phyloP scores from a whole-genome alignment of 257 asterid species.

The Lantana camara region DNA sequence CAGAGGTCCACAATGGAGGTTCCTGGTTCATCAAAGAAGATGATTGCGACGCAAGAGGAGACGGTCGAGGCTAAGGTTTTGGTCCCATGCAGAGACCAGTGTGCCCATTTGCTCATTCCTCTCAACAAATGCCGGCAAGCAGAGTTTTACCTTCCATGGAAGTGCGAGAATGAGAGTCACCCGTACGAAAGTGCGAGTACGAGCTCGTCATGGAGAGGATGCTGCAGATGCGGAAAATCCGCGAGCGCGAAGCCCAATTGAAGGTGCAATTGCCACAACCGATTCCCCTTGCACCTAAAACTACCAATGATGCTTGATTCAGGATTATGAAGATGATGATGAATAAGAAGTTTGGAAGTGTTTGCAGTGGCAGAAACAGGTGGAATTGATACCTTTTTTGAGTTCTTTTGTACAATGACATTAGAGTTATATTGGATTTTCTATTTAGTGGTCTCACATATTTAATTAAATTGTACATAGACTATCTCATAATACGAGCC shows the following conservation, averaged over 20 bases:
- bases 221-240: constrained; percentile 99
- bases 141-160: constrained; percentile 91
- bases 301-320: constrained; percentile 76
- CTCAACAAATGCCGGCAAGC: constrained; percentile 89
- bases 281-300: constrained; percentile 74
- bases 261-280: constrained; percentile 42
- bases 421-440: too few relatives aligned
- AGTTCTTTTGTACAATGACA: constrained; percentile 21
- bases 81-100: constrained; percentile 79
- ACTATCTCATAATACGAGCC: too few relatives aligned
- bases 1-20: constrained; percentile 58
- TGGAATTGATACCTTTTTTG: constrained; percentile 9
- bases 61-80: constrained; percentile 85
- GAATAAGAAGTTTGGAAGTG: constrained; percentile 36
- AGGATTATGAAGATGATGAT: constrained; percentile 21
- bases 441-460: too few relatives aligned
- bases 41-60: constrained; percentile 90
- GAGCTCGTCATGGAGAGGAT: constrained; percentile 98
- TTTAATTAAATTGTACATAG: too few relatives aligned
- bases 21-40: constrained; percentile 94
- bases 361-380: constrained; percentile 28
- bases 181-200: constrained; percentile 88
- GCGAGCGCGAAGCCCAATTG: constrained; percentile 71
- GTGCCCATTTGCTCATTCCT: constrained; percentile 93
- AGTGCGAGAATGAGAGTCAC: constrained; percentile 84